These are phyloP conservation scores for Telopea speciosissima DNA, from an alignment of 177 flowering plant species.

Conservation along the genomic window DNA sequence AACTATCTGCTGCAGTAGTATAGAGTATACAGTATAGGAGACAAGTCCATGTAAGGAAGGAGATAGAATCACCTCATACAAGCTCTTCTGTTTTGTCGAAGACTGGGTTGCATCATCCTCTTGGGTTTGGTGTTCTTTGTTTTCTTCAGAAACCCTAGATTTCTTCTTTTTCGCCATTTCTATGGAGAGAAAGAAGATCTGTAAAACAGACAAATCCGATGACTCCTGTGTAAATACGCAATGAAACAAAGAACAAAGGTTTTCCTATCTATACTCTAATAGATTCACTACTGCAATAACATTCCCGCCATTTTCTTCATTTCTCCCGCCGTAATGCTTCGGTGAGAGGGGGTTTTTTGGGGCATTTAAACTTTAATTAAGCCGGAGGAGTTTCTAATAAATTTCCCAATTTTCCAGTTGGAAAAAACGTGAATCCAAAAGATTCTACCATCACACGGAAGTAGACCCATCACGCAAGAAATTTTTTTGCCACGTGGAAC, in stretches of 20 bases:
- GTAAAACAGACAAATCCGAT: background rate
- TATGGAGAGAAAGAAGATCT: background rate
- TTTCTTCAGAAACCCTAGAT: constrained; percentile 45
- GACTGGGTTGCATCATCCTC: constrained; percentile 15
- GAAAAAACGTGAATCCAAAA: too few species aligned
- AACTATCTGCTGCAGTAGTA: too few species aligned
- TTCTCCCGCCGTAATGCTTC: background rate
- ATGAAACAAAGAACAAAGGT: background rate
- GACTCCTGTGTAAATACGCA: background rate
- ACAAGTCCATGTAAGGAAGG: background rate
- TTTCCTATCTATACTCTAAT: background rate
- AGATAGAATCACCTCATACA: constrained; percentile 47
- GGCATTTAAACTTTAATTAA: too few species aligned
- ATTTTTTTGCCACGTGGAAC: too few species aligned
- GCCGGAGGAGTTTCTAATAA: too few species aligned
- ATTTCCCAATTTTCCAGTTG: too few species aligned
- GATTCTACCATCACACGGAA: too few species aligned
- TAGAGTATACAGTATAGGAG: background rate
- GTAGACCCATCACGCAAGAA: too few species aligned
- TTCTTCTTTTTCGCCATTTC: constrained; percentile 46
- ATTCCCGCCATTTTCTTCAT: background rate
- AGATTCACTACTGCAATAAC: background rate
- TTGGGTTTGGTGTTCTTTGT: constrained; percentile 16
- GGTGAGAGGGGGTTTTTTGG: background rate
- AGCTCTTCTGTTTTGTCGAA: constrained; percentile 29